These are phyloP conservation scores for Malus hybrid DNA, from an alignment of 331 rosid species.

Conservation along the genomic window DNA sequence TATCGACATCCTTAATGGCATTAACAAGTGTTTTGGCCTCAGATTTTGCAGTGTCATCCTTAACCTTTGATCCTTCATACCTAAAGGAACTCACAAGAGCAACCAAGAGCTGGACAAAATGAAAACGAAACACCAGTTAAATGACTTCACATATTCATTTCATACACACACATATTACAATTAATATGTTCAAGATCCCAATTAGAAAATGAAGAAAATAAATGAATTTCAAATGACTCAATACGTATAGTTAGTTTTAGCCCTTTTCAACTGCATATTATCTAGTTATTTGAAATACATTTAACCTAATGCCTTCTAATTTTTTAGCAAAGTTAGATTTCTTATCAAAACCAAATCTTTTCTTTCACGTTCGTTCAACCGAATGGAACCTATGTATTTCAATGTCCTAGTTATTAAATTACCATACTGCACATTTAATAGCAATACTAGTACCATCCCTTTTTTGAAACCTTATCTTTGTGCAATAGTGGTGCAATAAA, in stretches of 20 bases:
- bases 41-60: constrained; percentile 53
- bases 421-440: not conserved
- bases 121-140: not conserved
- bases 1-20: constrained; percentile 43
- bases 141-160: not conserved
- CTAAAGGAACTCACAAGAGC: constrained; percentile 87
- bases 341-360: too few relatives aligned
- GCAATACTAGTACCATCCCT: not conserved
- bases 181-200: too few relatives aligned
- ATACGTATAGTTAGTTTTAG: too few relatives aligned
- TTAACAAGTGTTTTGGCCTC: constrained; percentile 53
- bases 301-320: too few relatives aligned
- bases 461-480: not conserved
- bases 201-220: too few relatives aligned
- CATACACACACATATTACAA: too few relatives aligned
- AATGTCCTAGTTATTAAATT: not conserved
- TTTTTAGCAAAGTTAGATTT: too few relatives aligned
- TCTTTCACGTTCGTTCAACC: too few relatives aligned
- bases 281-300: too few relatives aligned
- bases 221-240: too few relatives aligned
- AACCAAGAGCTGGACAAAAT: constrained; percentile 60
- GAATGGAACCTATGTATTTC: too few relatives aligned
- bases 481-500: not conserved
- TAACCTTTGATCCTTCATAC: constrained; percentile 70
- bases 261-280: too few relatives aligned